Percentiles rank a stretch among this genome's conserved stretches.
phyloP scores from a whole-genome alignment of 2,329 filamentous ascomycete species.

The Botrytis galanthina region DNA sequence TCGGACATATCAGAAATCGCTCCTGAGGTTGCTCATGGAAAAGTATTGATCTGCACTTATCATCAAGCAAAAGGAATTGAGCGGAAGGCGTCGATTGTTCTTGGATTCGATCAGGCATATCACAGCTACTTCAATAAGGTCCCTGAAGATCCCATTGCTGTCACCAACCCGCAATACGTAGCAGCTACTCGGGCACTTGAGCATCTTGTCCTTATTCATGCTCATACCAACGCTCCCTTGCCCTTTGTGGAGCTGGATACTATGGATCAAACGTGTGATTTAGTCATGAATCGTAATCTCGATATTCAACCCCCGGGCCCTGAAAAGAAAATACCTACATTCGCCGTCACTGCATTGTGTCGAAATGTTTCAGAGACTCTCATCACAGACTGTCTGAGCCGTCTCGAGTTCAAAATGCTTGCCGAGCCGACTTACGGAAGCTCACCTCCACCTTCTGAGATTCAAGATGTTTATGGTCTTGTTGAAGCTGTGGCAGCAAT shows the following conservation, averaged over 20 bases:
- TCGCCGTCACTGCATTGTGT: constrained; percentile 1
- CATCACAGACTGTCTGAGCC: constrained; percentile 14
- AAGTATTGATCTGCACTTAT: constrained; percentile 14
- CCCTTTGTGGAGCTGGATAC: constrained; percentile 7
- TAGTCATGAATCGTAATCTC: background rate
- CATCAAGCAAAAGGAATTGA: constrained; percentile 17
- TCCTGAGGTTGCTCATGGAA: constrained; percentile 2
- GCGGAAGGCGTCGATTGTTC: constrained; percentile 13
- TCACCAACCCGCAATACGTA: constrained; percentile 19
- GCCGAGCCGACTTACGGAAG: constrained; percentile 6
- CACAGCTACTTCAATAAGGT: background rate
- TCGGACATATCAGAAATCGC: constrained; percentile 15
- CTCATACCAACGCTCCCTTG: background rate
- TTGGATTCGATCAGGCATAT: constrained; percentile 11
- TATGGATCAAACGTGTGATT: constrained; percentile 6
- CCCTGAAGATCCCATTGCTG: constrained; percentile 5
- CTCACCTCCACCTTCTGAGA: background rate
- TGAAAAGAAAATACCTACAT: background rate
- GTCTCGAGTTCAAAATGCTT: background rate
- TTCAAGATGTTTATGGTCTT: background rate
- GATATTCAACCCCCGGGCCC: background rate
- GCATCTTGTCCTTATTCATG: constrained; percentile 13
- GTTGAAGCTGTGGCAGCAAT: constrained; percentile 7
- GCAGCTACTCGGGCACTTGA: constrained; percentile 17
- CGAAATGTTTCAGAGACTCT: constrained; percentile 16